phyloP scores from a whole-genome alignment of 257 asterid species.

The Scutellaria galericulata region DNA sequence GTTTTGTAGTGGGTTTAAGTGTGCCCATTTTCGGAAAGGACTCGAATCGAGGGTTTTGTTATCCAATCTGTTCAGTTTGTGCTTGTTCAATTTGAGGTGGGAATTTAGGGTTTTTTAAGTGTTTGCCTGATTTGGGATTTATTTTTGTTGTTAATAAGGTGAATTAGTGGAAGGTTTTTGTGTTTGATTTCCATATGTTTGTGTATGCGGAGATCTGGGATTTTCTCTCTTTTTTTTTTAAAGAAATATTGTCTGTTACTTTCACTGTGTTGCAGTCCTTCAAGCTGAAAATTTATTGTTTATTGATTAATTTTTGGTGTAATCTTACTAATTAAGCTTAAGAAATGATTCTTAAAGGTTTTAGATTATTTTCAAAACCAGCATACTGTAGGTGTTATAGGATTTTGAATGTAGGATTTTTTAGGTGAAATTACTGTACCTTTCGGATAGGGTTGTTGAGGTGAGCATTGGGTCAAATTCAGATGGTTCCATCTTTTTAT shows the following conservation, averaged over 20 bases:
- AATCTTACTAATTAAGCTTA: neutral
- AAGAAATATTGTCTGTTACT: neutral
- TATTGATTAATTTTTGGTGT: constrained; percentile 1
- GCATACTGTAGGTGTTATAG: neutral
- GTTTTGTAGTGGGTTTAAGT: constrained; percentile 19
- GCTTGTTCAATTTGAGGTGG: constrained; percentile 30
- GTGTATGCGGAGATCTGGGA: constrained; percentile 41
- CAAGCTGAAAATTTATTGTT: constrained; percentile 13
- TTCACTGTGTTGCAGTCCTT: constrained; percentile 4
- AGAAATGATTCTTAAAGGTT: constrained; percentile 20
- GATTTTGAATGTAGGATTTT: constrained; percentile 20
- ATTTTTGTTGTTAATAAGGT: neutral
- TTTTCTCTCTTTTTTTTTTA: neutral
- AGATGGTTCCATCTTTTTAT: constrained; percentile 1
- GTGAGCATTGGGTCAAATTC: neutral
- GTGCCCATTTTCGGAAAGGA: constrained; percentile 14
- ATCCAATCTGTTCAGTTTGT: constrained; percentile 6
- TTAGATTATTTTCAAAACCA: constrained; percentile 5
- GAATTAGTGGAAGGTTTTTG: constrained; percentile 15
- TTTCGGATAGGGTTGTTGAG: neutral
- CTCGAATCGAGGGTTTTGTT: constrained; percentile 18
- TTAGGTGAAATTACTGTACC: constrained; percentile 20
- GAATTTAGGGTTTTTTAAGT: constrained; percentile 44
- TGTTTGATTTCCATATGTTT: constrained; percentile 11
- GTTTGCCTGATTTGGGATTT: constrained; percentile 19